Evolutionary conservation across 257 asterid species (phyloP), one percentile per base, ranked within the genome.

Genomic region (Scutellaria barbata): DNA sequence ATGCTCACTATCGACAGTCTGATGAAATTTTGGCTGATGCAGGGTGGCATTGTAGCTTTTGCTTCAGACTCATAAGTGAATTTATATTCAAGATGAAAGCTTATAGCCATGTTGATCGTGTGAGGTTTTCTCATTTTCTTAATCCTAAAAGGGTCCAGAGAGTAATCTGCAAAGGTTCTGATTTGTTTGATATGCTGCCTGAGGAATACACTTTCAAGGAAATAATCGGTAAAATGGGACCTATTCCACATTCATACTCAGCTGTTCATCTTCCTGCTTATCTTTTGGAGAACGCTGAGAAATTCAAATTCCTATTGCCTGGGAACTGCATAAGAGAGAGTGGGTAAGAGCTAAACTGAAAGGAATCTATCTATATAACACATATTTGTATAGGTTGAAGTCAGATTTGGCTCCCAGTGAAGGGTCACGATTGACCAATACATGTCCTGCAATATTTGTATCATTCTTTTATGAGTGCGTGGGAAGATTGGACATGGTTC

Each of bases 21-120:
- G 94, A 86, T 10, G 79, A 75, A 10, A 83, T 90, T 13, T 78
- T 87, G 83, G 86, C 83, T 3, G 96, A 90, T 66, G 81, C 96
- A 0, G 96, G 96, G 37, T 89, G 94, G 96, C 96, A 89, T 53
- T 89, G 96, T 33, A 90, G 96, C 90, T 90, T 90, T 75, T 90
- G 96, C 72, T 90, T 88, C 79, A 79, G 90, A 65, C 85, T 17
- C 57, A 87, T 90, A 5, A 79, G 78, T 10, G 97, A 90, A 51
- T 90, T 90, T 73, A 73, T 85, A 42, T 90, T 90, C 85, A 90
- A 90, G 87, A 90, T 90, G 91, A 90, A 84, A 71, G 96, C 95
- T 16, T 90, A 90, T 70, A 90, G 96, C 25, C 96, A 90, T 63
- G 81, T 85, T 37, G 97, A 90, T 56, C 74, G 96, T 41, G 95